phyloP scores from a whole-genome alignment of 805 yeast genomes.

The Kuraishia cidri region DNA sequence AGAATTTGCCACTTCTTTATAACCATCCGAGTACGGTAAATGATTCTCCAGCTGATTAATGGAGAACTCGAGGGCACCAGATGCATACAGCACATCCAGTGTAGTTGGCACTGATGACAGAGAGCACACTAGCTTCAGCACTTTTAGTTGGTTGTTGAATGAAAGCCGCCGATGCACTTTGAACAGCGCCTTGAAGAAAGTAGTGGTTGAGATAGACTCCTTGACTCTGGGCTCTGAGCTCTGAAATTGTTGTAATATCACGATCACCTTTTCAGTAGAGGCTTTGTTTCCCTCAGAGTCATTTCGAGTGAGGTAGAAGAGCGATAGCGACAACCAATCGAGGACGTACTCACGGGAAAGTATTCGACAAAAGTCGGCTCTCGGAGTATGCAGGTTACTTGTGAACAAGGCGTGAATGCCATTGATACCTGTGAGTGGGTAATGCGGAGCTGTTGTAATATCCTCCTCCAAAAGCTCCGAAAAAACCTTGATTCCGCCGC shows the following conservation, averaged over 20 bases:
- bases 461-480: conserved; percentile 33
- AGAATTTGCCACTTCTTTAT: conserved; percentile 29
- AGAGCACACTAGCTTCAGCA: conserved; percentile 24
- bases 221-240: conserved; percentile 32
- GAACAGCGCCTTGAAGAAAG: conserved; percentile 26
- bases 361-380: conserved; percentile 26
- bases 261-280: conserved; percentile 16
- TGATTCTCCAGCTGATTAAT: conserved; percentile 9
- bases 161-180: conserved; percentile 20
- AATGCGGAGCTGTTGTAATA: conserved; percentile 27
- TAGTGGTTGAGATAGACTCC: conserved; percentile 5
- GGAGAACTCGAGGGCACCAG: conserved; percentile 28
- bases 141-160: conserved; percentile 20
- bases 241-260: conserved; percentile 27
- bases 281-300: not conserved
- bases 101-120: conserved; percentile 5
- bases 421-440: conserved; percentile 29
- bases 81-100: conserved; percentile 4
- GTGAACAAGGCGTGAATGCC: conserved; percentile 26
- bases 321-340: not conserved
- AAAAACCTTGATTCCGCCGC: conserved; percentile 32
- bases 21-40: conserved; percentile 7
- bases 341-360: not conserved
- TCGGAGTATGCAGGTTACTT: conserved; percentile 24
- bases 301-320: not conserved